Conservation (phyloP, 2,329 filamentous ascomycete genomes). For the Hirsutella rhossiliensis region DNA sequence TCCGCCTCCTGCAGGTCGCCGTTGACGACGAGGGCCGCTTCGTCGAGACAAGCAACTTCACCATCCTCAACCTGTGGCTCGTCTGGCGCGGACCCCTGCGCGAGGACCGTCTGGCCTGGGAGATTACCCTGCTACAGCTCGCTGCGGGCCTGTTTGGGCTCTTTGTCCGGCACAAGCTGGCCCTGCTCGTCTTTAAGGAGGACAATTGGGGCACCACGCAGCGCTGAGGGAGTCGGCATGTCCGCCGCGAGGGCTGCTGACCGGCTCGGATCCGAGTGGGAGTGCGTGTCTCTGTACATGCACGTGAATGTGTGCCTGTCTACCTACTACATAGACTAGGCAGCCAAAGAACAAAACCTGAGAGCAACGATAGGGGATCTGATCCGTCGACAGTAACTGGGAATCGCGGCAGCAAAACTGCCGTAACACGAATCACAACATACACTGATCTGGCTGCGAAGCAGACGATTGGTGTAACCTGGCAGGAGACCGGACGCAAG, state of each 20-base stretch:
- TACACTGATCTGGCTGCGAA: no score
- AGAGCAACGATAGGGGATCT: no score
- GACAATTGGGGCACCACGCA: slow-evolving; percentile 56
- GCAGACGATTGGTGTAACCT: no score
- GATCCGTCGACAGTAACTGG: no score
- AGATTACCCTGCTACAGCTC: slow-evolving; percentile 70
- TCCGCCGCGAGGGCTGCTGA: background rate
- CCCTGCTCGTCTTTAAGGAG: slow-evolving; percentile 76
- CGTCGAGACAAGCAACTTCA: slow-evolving; percentile 77
- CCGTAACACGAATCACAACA: no score
- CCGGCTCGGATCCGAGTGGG: no score
- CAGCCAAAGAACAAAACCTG: no score
- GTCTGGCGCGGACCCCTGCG: slow-evolving; percentile 88
- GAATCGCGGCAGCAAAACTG: no score
- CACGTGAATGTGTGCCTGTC: no score
- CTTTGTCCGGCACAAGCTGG: slow-evolving; percentile 75
- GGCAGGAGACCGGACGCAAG: no score
- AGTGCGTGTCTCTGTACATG: no score
- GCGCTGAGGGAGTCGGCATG: slow-evolving; percentile 5
- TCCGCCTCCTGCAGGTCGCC: slow-evolving; percentile 57
- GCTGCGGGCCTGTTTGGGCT: slow-evolving; percentile 68
- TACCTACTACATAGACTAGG: no score
- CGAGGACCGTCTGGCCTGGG: slow-evolving; percentile 71
- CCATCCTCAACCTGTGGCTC: slow-evolving; percentile 89
- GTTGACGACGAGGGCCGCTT: slow-evolving; percentile 59